A percentile compares a stretch with the other conserved stretches of the same genome.
Conservation (phyloP, 805 yeast genomes). For the Ogataea salicorniae region DNA sequence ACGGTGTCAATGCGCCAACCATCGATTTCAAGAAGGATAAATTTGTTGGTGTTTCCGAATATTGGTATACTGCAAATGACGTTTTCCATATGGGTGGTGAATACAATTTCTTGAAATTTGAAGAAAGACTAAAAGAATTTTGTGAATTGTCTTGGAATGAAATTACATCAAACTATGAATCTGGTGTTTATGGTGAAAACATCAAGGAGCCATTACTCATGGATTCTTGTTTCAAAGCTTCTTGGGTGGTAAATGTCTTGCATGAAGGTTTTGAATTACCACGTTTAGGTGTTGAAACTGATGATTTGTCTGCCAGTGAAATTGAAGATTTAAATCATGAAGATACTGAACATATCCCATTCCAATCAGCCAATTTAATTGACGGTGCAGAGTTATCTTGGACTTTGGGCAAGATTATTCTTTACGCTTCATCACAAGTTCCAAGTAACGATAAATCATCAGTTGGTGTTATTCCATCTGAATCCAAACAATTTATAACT, state of each 20-base stretch:
- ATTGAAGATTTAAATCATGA: constrained; percentile 22
- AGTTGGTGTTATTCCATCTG: constrained; percentile 39
- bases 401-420: constrained; percentile 86
- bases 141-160: constrained; percentile 74
- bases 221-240: constrained; percentile 89
- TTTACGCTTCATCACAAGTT: constrained; percentile 75
- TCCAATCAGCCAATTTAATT: constrained; percentile 76
- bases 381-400: constrained; percentile 87
- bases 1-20: constrained; percentile 91
- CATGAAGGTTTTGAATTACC: constrained; percentile 94
- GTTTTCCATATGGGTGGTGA: constrained; percentile 85
- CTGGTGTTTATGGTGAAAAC: constrained; percentile 53
- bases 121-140: constrained; percentile 58
- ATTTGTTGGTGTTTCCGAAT: constrained; percentile 92
- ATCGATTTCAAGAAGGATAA: constrained; percentile 74
- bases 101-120: constrained; percentile 69
- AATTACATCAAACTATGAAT: constrained; percentile 41
- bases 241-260: constrained; percentile 85
- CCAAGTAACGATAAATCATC: constrained; percentile 17
- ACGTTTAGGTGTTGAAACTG: constrained; percentile 50
- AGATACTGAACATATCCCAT: constrained; percentile 45
- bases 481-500: constrained; percentile 6
- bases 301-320: constrained; percentile 22
- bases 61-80: constrained; percentile 96
- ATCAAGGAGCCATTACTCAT: constrained; percentile 52